Base-by-base conservation (phyloP, 2,329 filamentous ascomycete species). In the Juglanconis oblonga region DNA sequence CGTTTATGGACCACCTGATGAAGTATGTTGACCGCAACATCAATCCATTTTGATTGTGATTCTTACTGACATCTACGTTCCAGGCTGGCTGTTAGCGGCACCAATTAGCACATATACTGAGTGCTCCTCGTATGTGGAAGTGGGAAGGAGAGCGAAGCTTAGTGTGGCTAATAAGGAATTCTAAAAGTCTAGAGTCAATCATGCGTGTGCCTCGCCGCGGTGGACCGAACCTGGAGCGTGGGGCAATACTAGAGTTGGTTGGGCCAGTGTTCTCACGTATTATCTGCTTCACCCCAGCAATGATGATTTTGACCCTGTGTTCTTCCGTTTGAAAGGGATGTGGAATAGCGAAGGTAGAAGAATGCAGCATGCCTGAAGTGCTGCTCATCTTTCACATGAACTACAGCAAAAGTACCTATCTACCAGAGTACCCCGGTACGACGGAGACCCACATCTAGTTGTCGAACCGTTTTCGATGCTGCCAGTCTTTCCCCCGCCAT, bases 1-100 rank as follows among this genome's bases (percentile, higher is more conserved):
- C 94, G 1, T 99, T 99, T 73, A 99, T 99, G 95, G 95, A 99
- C 70, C 93, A 98, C 77, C 80, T 99, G 73, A 99, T 99, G 95
- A 99, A 99, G 91, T 93, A 81, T 77, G 88, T 82, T 59, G 63
- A 9, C 57, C 29, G 14, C n/a, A n/a, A 47, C 7, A 38, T 38
- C 44, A 7, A 24, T 31, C 31, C 6, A 4, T 33, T 56, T 3
- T 8, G 36, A 55, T 13, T 57, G 17, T 40, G 51, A 55, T 42
- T 54, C 59, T 47, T 59, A 62, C 67, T 67, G 58, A 64, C 52
- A 38, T 47, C 44, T 61, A 10, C 4, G 36, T 56, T 17, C 14
- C 53, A 82, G 83, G 69, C 75, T 87, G 72, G 85, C 85, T 56
- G 85, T 87, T 14, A 87, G 84, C 64, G 85, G 85, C 58, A 87